Base-by-base conservation (phyloP, 148 eudicot species). In the Tetragonia tetragonoides region DNA sequence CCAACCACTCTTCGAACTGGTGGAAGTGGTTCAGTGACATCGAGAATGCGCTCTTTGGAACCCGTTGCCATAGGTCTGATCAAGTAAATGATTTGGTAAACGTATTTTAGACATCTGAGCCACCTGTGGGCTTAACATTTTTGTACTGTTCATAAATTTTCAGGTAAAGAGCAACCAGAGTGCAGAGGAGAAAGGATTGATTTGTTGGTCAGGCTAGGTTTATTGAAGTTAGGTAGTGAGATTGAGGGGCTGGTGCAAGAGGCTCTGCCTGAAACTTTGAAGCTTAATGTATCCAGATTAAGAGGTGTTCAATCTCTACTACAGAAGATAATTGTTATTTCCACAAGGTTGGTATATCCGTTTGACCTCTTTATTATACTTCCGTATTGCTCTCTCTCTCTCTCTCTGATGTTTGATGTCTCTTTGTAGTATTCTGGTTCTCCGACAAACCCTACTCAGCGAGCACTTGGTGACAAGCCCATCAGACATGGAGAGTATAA, bases 1-100 rank as follows among this genome's bases (percentile, higher is more conserved):
- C 81, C 92, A n/a, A 77, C 83, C 70, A 78, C 93, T 51, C 93
- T 93, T 70, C 86, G 89, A 79, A 93, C 94, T 38, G 99, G 99
- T 44, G 94, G 93, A 73, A 87, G 84, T 84, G 81, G 82, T 49
- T 82, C 91, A 68, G 80, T 53, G 65, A 38, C 82, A 21, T 17
- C 81, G 18, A 79, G 69, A 70, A 49, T 61, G 6, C 85, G 59
- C 24, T 41, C 83, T 76, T 62, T 80, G 47, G 83, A 38, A 56
- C 72, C 78, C 11, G 24, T 53, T 37, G 46, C 63, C 54, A 23
- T 78, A 76, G 88, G 88, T 86, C 49, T 72, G 76, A 23, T 39
- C 7, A 18, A 1, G 2, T 24, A 15, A 64, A 79, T 21, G 14
- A 20, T n/a, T 39, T 64, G 56, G 41, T 53, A 9, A 1, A 9